phyloP scores from a whole-genome alignment of 495 filamentous ascomycete genomes.

The Tetracladium marchalianum region DNA sequence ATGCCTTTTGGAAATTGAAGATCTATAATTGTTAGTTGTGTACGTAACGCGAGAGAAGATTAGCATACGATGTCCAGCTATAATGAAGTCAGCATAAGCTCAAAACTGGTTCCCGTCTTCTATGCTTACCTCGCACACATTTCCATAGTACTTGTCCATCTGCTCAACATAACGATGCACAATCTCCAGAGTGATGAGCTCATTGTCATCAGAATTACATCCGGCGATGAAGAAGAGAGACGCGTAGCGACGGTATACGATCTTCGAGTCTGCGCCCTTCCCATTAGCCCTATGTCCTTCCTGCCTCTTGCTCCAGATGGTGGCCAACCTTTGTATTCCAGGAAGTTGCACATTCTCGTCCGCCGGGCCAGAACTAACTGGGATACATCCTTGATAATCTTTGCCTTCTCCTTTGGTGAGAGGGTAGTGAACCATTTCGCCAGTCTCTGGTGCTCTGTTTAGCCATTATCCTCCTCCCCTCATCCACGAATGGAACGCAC shows the following conservation, averaged over 20 bases:
- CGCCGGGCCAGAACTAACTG: conserved; percentile 92
- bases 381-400: conserved; percentile 99
- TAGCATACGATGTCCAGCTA: conserved; percentile 58
- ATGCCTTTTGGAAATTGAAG: conserved; percentile 99
- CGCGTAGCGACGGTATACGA: conserved; percentile 97
- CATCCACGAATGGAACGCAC: conserved; percentile 47
- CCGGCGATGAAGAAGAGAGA: conserved; percentile 99
- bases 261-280: conserved; percentile 60
- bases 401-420: conserved; percentile 96
- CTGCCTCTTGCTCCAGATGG: neutral
- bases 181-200: conserved; percentile 95
- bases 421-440: conserved; percentile 99
- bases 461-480: conserved; percentile 12
- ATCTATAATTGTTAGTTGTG: conserved; percentile 34
- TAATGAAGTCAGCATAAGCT: neutral
- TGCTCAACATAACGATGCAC: conserved; percentile 99
- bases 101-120: neutral
- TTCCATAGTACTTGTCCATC: conserved; percentile 99
- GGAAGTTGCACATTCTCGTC: conserved; percentile 99
- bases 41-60: neutral
- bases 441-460: conserved; percentile 54
- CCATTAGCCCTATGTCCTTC: neutral
- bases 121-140: conserved; percentile 69
- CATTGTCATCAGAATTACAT: conserved; percentile 89
- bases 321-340: conserved; percentile 87